Evolutionary conservation across 139 green algal species (phyloP), one percentile per base, ranked within the genome.

Genomic region (Bryopsis sp.): DNA sequence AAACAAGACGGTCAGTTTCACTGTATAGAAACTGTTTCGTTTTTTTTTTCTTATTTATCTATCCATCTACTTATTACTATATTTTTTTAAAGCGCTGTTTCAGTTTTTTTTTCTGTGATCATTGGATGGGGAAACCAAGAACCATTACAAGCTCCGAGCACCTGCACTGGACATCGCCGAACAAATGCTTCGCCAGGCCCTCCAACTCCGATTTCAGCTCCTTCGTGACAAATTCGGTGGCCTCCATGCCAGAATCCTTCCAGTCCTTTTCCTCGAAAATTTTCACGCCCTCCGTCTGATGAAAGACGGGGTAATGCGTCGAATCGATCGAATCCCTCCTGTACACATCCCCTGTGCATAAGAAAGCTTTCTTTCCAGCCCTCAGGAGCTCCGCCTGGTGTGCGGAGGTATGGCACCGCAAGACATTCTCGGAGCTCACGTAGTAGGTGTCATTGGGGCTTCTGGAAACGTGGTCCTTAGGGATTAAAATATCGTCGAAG

Each of bases 221-320:
- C 11, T 72, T 58, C 50, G 84, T 82, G 0, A 73, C 80, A 28
- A 90, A 74, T 34, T 82, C 72, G 1, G 74, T 84, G 6, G 69
- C 58, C 24, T 81, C 70, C 57, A 84, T 34, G 39, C 84, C 88
- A 22, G 79, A 75, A 3, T 69, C 83, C 58, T 78, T 70, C 84
- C 84, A 93, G 47, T 95, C 83, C 0, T 39, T 33, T 32, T 78
- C 73, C 34, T 64, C 79, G 63, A 86, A 87, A 58, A 96, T 82
- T 2, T 84, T 68, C 72, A 97, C 88, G 39, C 91, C 94, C 84
- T 99, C 94, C 92, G 98, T 99, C 81, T 99, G 94, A 74, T 99
- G 95, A 75, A 99, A 99, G 7, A 99, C 95, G 0, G 95, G 95
- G 83, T 99, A 99, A 84, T 99, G 95, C 1, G 95, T 98, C 36